These are phyloP conservation scores for Populus davidiana DNA, from an alignment of 345 rosid species.

Conservation along the genomic window DNA sequence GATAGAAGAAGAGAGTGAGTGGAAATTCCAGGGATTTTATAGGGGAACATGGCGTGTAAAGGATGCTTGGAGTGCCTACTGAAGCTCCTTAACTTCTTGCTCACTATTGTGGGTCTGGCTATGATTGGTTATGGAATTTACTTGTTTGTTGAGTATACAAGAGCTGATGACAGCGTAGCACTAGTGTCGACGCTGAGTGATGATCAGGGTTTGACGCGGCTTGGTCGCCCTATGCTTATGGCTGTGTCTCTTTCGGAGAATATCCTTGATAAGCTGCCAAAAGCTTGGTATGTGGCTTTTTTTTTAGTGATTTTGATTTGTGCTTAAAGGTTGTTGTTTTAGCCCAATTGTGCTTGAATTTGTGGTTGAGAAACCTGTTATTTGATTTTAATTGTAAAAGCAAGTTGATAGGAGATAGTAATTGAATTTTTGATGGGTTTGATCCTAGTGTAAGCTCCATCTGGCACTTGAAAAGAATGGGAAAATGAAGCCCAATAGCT, in stretches of 20 bases:
- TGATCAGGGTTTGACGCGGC: conserved; percentile 35
- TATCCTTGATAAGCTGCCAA: conserved; percentile 60
- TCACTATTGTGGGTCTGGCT: conserved; percentile 75
- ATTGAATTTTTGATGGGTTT: neutral
- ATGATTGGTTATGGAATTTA: conserved; percentile 96
- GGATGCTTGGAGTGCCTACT: conserved; percentile 76
- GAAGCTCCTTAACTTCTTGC: conserved; percentile 74
- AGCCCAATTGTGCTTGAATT: neutral
- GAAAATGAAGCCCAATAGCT: neutral
- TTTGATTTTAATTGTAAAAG: neutral
- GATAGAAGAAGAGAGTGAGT: conserved; percentile 17
- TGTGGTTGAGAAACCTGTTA: neutral
- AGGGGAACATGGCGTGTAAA: conserved; percentile 63
- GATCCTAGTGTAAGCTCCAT: neutral
- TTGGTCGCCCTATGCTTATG: conserved; percentile 87
- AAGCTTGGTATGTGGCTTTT: conserved; percentile 67
- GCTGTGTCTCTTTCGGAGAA: conserved; percentile 52
- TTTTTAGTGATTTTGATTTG: neutral
- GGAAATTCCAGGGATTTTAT: conserved; percentile 9
- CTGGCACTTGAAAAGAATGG: neutral
- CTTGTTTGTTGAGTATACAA: conserved; percentile 72
- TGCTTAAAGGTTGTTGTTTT: neutral
- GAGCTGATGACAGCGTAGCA: conserved; percentile 29
- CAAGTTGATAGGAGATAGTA: neutral
- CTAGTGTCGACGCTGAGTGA: conserved; percentile 26